Evolutionary conservation across 2,329 filamentous ascomycete species (phyloP), one percentile per base, ranked within the genome.

Genomic region (Apiospora hydei): DNA sequence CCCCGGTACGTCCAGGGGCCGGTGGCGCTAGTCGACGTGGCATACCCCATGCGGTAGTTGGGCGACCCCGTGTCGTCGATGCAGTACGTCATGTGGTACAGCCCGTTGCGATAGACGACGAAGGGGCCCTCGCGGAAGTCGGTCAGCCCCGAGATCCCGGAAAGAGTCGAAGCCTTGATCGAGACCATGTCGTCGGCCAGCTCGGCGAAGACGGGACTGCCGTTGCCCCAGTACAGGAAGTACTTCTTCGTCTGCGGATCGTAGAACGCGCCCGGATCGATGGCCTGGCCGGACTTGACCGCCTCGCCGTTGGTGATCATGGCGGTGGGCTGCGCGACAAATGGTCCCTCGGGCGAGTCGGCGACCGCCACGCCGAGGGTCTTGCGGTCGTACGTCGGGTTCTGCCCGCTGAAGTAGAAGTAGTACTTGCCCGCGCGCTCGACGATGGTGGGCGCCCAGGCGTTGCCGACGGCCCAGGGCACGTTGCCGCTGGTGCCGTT

Each of bases 371-470:
- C 90, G 4, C 90, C 90, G 46, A 92, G 90, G 4, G 88, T 89
- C 70, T 91, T 85, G 74, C 87, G 83, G 72, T 90, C 84, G 44
- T 87, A 81, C 0, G 88, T 88, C 0, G 89, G 88, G 57, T 85
- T 85, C 21, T 86, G 79, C 0, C 85, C 85, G 49, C 82, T 86
- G 79, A 91, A 92, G 80, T 90, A 91, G 41, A 92, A 88, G 76
- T 90, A 92, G 80, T 88, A 92, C 80, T 89, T 90, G 0, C 88
- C 89, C 72, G 88, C 83, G 69, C 88, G 88, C 68, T 83, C 81
- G 1, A 88, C 88, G 2, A 91, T 90, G 69, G 90, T 89, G 0
- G 91, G 91, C 0, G 90, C 90, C 90, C 91, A 92, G 4, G 91
- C 87, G 75, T 92, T 91, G 73, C 91, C 91, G 0, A 84, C 86